Evolutionary conservation across 2,329 filamentous ascomycete species (phyloP).

Genomic region (Xylogone sp.): DNA sequence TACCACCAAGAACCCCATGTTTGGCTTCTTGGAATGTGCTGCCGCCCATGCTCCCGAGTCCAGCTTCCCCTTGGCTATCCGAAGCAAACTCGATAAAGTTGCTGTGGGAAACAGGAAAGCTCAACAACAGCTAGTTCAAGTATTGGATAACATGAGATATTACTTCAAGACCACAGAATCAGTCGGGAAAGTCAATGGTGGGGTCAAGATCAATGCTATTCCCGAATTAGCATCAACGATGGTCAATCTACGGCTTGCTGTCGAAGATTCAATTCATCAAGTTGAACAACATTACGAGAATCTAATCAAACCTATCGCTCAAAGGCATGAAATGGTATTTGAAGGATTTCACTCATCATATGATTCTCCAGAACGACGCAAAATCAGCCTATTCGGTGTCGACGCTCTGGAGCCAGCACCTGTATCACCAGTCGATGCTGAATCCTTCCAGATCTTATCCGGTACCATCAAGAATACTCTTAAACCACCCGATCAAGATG

Average conservation of each 20-base stretch:
- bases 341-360: slow-evolving; percentile 11
- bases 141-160: slow-evolving; percentile 3
- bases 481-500: slow-evolving; percentile 6
- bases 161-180: slow-evolving; percentile 33
- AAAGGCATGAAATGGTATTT: slow-evolving; percentile 35
- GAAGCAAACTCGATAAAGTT: slow-evolving; percentile 14
- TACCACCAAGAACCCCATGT: slow-evolving; percentile 46
- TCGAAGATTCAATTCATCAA: slow-evolving; percentile 29
- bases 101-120: slow-evolving; percentile 30
- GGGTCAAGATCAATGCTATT: slow-evolving; percentile 53
- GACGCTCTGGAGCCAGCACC: slow-evolving; percentile 28
- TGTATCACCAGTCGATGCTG: slow-evolving; percentile 25
- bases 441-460: slow-evolving; percentile 6
- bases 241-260: slow-evolving; percentile 48
- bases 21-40: slow-evolving; percentile 53
- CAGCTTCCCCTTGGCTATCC: slow-evolving; percentile 35
- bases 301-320: slow-evolving; percentile 30
- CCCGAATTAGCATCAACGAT: slow-evolving; percentile 47
- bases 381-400: slow-evolving; percentile 26
- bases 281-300: slow-evolving; percentile 43
- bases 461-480: slow-evolving; percentile 11
- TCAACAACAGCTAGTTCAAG: slow-evolving; percentile 25
- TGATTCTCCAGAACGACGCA: slow-evolving; percentile 20
- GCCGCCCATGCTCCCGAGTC: slow-evolving; percentile 50
- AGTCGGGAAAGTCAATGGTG: slow-evolving; percentile 47